Percentiles rank a stretch among this genome's conserved stretches.
Conservation (phyloP, 306 rosid genomes). For the Glycine tomentella region DNA sequence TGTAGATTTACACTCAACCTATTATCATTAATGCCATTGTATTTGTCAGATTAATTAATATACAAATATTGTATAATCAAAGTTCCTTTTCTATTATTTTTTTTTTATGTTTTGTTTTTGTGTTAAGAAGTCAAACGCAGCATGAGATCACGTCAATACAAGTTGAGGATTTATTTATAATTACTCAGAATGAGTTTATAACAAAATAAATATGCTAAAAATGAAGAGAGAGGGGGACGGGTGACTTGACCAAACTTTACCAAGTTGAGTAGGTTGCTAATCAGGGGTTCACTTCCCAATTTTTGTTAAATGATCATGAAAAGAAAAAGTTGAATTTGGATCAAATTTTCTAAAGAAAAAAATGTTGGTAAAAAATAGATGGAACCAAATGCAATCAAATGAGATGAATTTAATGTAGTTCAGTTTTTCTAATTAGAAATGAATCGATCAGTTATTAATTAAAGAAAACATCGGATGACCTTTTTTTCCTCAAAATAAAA, state of each 20-base stretch:
- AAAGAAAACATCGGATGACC: no score
- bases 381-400: no score
- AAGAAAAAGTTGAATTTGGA: conserved; percentile 13
- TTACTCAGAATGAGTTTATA: no score
- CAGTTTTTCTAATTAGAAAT: no score
- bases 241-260: neutral
- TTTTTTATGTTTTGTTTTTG: neutral
- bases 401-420: no score
- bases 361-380: neutral
- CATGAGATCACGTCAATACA: conserved; percentile 38
- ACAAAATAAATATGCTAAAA: no score
- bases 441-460: no score
- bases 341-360: neutral
- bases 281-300: no score
- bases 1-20: conserved; percentile 45
- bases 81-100: neutral
- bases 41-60: neutral
- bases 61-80: neutral
- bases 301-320: conserved; percentile 33
- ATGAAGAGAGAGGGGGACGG: no score
- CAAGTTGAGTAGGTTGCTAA: conserved; percentile 43
- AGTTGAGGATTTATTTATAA: neutral
- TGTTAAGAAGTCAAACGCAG: conserved; percentile 22
- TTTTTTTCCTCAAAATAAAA: no score
- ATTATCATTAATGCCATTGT: conserved; percentile 33